Base-by-base conservation (phyloP, 106 monocot genomes). In the Phalaenopsis aphrodite region DNA sequence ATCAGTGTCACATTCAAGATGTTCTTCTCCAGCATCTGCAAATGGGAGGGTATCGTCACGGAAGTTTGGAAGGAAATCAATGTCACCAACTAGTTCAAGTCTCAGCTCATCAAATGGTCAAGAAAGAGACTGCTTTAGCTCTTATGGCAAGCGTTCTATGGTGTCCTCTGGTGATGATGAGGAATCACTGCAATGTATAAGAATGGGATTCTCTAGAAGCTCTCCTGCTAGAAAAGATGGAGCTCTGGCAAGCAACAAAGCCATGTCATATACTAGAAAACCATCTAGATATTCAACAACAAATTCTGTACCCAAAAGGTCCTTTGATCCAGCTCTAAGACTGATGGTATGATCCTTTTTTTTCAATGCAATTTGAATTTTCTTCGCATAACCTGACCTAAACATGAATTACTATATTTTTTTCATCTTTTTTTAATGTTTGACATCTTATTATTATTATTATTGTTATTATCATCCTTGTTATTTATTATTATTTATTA, bases 1-100 rank as follows among this genome's bases (percentile, higher is more conserved):
- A 46, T 68, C 94, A 65, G 52, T 72, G 68, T 86, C 90, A 77
- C 79, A 83, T 76, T 49, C 72, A 14, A 86, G 89, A 69, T 94
- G 89, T 65, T 84, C 83, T 21, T 94, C 94, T 49, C 97, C 97
- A 77, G 77, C 88, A 78, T 88, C 91, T 67, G 81, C 76, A 83
- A 90, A 80, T 90, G 91, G 85, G 82, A 81, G 72, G 48, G 85
- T 86, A 41, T 81, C 57, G 42, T 55, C 43, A 55, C 52, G 78
- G 17, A 85, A 57, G 77, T 24, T 75, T 75, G 66, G 93, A 65
- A 87, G 94, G 81, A 86, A 89, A 5, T 92, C 94, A 52, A 83
- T 94, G 80, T 94, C 97, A 41, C 94, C 94, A 38, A 89, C 87
- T 75, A 83, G 86, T 81, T 90, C 90, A 64, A 89, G 97, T 71